Conservation (phyloP, 2,329 filamentous ascomycete species). For the Laburnicola sp. region DNA sequence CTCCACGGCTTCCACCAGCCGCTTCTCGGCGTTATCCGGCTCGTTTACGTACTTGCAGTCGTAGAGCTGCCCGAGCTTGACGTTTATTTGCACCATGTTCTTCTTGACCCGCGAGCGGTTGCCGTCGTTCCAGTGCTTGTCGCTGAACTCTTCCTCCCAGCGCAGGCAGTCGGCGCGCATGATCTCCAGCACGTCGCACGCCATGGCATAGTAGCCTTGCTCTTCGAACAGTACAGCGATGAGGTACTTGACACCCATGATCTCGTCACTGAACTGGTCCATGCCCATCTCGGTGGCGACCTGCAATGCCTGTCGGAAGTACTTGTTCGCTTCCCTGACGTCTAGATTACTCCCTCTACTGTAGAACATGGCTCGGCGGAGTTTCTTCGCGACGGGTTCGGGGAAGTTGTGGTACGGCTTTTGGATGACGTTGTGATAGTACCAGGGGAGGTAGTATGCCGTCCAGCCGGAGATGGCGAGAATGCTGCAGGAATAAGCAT, state of each 20-base stretch:
- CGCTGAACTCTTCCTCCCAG: conserved; percentile 52
- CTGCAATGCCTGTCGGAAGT: conserved; percentile 78
- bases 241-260: conserved; percentile 85
- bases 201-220: conserved; percentile 68
- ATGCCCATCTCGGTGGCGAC: conserved; percentile 73
- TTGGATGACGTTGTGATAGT: conserved; percentile 53
- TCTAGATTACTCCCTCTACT: conserved; percentile 68
- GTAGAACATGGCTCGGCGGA: conserved; percentile 86
- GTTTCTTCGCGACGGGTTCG: conserved; percentile 71
- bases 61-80: conserved; percentile 86
- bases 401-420: conserved; percentile 62
- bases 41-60: conserved; percentile 74
- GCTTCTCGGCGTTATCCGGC: conserved; percentile 71
- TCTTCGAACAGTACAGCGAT: conserved; percentile 79
- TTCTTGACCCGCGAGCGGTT: conserved; percentile 68
- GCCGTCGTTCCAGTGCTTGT: conserved; percentile 45
- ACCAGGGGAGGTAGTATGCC: conserved; percentile 51
- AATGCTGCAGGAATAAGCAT: conserved; percentile 35
- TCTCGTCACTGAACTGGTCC: conserved; percentile 88
- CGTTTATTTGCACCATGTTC: conserved; percentile 73
- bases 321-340: conserved; percentile 75
- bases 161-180: conserved; percentile 68
- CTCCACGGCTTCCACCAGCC: conserved; percentile 79
- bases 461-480: conserved; percentile 43
- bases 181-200: conserved; percentile 78